These are phyloP conservation scores for Colletotrichum tanaceti DNA, from an alignment of 2,329 filamentous ascomycete genomes.

Conservation along the genomic window DNA sequence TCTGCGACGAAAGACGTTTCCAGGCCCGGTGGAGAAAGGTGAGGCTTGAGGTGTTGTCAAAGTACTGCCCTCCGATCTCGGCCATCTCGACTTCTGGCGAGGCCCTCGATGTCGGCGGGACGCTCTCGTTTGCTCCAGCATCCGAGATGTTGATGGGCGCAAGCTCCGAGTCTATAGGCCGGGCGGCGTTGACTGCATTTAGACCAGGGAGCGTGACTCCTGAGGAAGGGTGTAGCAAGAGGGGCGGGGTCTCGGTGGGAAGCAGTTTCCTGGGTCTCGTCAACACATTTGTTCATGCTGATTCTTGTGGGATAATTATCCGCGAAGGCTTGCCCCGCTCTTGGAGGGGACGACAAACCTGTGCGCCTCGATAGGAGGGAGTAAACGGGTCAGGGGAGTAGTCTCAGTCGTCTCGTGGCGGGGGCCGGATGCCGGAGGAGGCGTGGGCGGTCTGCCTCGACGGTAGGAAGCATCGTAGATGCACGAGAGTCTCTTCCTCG, in stretches of 20 bases:
- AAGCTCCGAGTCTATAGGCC: background rate
- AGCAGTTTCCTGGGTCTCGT: conserved; percentile 10
- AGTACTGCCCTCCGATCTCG: conserved; percentile 63
- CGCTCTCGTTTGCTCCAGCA: conserved; percentile 18
- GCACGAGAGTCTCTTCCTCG: conserved; percentile 46
- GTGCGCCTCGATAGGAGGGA: background rate
- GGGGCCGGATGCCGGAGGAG: conserved; percentile 41
- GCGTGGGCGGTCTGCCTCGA: conserved; percentile 53
- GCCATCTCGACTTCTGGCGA: conserved; percentile 49
- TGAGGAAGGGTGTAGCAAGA: background rate
- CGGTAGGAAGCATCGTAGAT: conserved; percentile 52
- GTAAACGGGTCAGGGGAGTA: background rate
- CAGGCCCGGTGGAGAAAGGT: conserved; percentile 67
- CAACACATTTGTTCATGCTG: background rate
- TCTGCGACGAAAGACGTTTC: conserved; percentile 54
- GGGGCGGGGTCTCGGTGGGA: background rate
- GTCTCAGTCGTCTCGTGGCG: background rate
- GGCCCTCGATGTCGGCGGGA: conserved; percentile 34
- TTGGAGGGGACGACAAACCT: background rate
- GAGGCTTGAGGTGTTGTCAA: conserved; percentile 66
- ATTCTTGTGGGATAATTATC: background rate
- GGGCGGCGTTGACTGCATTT: conserved; percentile 1
- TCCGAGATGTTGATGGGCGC: background rate
- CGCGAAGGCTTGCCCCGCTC: background rate
- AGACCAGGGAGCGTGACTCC: background rate